These are phyloP conservation scores for Flaveria trinervia DNA, from an alignment of 129 eudicot species.

Conservation along the genomic window DNA sequence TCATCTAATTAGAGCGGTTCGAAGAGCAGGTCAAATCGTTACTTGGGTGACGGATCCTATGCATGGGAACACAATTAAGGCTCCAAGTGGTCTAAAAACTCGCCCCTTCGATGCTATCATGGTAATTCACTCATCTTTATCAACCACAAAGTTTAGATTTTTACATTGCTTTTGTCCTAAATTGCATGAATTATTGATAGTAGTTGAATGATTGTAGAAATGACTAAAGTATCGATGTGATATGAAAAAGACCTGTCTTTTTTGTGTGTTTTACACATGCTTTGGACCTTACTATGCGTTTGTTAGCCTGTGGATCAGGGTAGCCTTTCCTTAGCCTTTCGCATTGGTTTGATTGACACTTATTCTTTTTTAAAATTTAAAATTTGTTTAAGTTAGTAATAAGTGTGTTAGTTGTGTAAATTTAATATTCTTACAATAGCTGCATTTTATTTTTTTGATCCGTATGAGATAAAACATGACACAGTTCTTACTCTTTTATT, in stretches of 20 bases:
- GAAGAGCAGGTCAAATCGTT: neutral
- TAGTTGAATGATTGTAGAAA: neutral
- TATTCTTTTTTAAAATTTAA: too few relatives aligned
- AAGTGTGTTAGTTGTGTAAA: neutral
- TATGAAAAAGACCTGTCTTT: neutral
- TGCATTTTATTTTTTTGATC: neutral
- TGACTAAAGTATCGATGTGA: neutral
- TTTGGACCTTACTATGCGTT: neutral
- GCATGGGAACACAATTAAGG: conserved; percentile 6
- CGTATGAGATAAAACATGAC: neutral
- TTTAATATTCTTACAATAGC: neutral
- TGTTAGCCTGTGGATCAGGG: neutral
- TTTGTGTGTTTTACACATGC: neutral
- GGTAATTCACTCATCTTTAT: conserved; percentile 1
- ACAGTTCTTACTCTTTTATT: neutral
- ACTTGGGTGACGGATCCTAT: conserved; percentile 8
- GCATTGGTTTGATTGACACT: neutral
- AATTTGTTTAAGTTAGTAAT: too few relatives aligned
- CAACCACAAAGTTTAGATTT: neutral
- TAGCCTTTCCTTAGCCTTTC: neutral
- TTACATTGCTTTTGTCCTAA: neutral
- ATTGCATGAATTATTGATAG: neutral
- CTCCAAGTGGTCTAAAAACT: conserved; percentile 1
- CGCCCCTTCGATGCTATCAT: conserved; percentile 6
- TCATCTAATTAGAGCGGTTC: neutral